Conservation (phyloP, 148 eudicot genomes). For the Cornus controversa region DNA sequence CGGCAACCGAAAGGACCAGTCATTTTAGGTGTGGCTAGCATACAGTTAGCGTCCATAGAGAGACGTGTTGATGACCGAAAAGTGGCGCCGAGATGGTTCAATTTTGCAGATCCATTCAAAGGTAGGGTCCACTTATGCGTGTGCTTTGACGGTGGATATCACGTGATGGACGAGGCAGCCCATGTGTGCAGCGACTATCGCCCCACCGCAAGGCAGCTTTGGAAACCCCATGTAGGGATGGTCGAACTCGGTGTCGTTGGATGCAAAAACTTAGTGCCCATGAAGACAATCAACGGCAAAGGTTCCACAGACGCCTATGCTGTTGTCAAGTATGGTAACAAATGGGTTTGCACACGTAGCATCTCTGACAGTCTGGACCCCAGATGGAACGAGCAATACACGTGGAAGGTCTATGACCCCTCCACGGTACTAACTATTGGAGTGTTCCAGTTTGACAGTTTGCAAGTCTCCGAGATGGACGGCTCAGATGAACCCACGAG, state of each 20-base stretch:
- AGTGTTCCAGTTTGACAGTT: constrained; percentile 59
- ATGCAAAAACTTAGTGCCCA: constrained; percentile 65
- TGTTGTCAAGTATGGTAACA: constrained; percentile 88
- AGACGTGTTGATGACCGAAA: constrained; percentile 85
- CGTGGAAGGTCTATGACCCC: constrained; percentile 89
- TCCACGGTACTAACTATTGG: constrained; percentile 81
- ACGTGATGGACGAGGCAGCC: constrained; percentile 95
- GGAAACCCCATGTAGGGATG: constrained; percentile 80
- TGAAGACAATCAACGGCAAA: constrained; percentile 61
- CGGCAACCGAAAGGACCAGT: constrained; percentile 48
- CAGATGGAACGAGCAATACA: constrained; percentile 97
- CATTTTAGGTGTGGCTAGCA: constrained; percentile 45
- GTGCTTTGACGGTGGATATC: constrained; percentile 94
- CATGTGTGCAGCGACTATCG: constrained; percentile 85
- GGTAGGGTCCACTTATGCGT: constrained; percentile 76
- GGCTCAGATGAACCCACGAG: constrained; percentile 36
- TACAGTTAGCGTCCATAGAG: constrained; percentile 65
- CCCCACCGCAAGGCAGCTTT: constrained; percentile 87
- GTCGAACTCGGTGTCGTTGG: constrained; percentile 82
- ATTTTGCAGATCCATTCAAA: constrained; percentile 64
- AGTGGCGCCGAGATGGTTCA: constrained; percentile 69
- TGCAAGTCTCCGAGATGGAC: constrained; percentile 44
- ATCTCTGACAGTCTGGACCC: constrained; percentile 73
- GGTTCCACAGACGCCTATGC: constrained; percentile 83
- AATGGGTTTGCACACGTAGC: constrained; percentile 86